These are phyloP conservation scores for Dothideomycetes sp. DNA, from an alignment of 2,329 filamentous ascomycete species.

Conservation along the genomic window DNA sequence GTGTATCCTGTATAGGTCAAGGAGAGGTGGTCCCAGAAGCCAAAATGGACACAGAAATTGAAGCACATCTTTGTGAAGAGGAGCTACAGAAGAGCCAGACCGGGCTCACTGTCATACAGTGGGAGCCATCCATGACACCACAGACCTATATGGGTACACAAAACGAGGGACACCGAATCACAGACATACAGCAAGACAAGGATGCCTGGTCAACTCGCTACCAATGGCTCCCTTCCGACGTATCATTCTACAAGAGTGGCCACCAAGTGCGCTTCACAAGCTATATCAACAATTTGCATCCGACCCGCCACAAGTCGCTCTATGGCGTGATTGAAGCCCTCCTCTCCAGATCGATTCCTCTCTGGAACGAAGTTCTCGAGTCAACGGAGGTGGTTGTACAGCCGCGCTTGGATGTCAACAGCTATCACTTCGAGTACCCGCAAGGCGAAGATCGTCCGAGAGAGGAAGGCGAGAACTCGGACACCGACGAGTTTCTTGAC, in stretches of 20 bases:
- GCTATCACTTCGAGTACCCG: conserved; percentile 2
- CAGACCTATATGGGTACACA: too few species aligned
- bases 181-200: background rate
- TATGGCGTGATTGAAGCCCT: conserved; percentile 17
- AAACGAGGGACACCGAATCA: conserved; percentile 6
- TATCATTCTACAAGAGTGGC: conserved; percentile 10
- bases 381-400: conserved; percentile 1
- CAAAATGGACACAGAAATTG: too few species aligned
- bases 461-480: background rate
- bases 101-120: too few species aligned
- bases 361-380: conserved; percentile 16
- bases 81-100: too few species aligned
- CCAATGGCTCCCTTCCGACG: conserved; percentile 21
- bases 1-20: conserved; percentile 19
- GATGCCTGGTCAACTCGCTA: conserved; percentile 14
- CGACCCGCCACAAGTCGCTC: conserved; percentile 11
- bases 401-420: conserved; percentile 4
- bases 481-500: background rate
- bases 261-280: conserved; percentile 14
- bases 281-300: conserved; percentile 23
- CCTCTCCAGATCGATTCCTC: conserved; percentile 15
- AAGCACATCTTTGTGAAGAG: too few species aligned
- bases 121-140: too few species aligned
- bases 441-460: conserved; percentile 3
- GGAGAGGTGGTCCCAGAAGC: conserved; percentile 13